Evolutionary conservation across 306 rosid species (phyloP).

Genomic region (Clitoria ternatea): DNA sequence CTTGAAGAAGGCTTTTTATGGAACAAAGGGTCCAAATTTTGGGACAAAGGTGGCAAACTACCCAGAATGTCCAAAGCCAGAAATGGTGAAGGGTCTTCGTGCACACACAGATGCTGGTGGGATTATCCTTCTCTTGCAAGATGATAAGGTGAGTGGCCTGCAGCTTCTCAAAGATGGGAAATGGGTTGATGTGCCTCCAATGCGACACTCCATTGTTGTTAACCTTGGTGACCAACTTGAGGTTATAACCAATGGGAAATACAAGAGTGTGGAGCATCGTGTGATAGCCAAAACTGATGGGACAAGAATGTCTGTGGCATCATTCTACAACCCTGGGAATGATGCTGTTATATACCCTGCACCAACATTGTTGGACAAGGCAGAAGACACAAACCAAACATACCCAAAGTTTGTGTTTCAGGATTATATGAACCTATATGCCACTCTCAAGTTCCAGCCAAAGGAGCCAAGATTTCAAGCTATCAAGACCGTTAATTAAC

Average conservation of each 20-base stretch:
- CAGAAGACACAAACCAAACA: constrained; percentile 31
- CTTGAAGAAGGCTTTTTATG: constrained; percentile 54
- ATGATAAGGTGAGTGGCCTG: constrained; percentile 71
- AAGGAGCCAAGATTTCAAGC: constrained; percentile 78
- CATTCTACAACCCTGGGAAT: constrained; percentile 71
- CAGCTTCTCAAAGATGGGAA: constrained; percentile 62
- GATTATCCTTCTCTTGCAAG: constrained; percentile 68
- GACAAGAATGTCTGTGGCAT: constrained; percentile 66
- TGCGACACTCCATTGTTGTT: constrained; percentile 73
- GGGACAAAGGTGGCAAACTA: constrained; percentile 79
- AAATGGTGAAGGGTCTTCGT: constrained; percentile 66
- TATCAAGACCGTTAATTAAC: constrained; percentile 46
- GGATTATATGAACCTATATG: constrained; percentile 68
- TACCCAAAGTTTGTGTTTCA: constrained; percentile 75
- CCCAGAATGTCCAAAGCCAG: constrained; percentile 73
- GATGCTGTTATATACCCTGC: constrained; percentile 78
- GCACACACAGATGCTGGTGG: constrained; percentile 87
- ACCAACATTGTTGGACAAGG: constrained; percentile 48
- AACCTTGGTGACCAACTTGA: constrained; percentile 79
- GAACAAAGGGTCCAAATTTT: constrained; percentile 60
- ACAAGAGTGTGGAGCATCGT: constrained; percentile 76
- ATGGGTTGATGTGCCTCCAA: constrained; percentile 77
- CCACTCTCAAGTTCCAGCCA: constrained; percentile 51
- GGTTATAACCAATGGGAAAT: constrained; percentile 72
- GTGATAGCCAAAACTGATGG: constrained; percentile 60